Evolutionary conservation across 352 stramenopile species (phyloP), one percentile per base, ranked within the genome.

Genomic region (Globisporangium camurandrum): DNA sequence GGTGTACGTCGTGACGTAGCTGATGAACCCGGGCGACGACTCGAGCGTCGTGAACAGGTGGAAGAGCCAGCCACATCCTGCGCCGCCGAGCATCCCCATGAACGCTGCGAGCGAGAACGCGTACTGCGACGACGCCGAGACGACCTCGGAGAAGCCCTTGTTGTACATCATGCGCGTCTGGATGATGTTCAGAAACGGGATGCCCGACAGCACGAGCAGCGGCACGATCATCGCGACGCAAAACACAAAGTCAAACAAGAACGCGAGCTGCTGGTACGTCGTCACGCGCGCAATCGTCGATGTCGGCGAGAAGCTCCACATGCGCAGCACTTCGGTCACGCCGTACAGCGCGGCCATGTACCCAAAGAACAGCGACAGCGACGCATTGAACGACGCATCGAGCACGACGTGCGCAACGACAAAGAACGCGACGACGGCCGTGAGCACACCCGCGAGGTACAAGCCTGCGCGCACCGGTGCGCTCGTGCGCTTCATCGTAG

Each of bases 111-210:
- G 58, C 11, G 75, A 88, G 43, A 89, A 83, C 5, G 78, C 74
- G 55, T 89, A 89, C 57, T 89, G 78, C 30, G 73, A 86, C 4
- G 78, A 87, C 14, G 71, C 78, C 6, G 78, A 89, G 64, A 89
- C 79, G 52, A 87, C 75, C 57, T 85, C 77, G 1, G 75, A 86
- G 55, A 89, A 89, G 3, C 78, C 78, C 67, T 89, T 66, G 59
- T 89, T 89, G 67, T 89, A 89, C 78, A 89, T 89, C 78, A 89
- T 89, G 53, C 78, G 75, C 44, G 78, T 87, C 61, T 89, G 78
- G 46, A 89, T 86, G 23, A 89, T 49, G 52, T 87, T 88, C 44
- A 89, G 60, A 49, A 89, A 89, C 42, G 78, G 78, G 45, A 86
- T 76, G 49, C 69, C 69, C 38, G 75, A 87, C 64, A 89, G 66